Percentiles rank a stretch among this genome's conserved stretches.
phyloP scores from a whole-genome alignment of 2,329 filamentous ascomycete species.

The Microsporum audouinii region DNA sequence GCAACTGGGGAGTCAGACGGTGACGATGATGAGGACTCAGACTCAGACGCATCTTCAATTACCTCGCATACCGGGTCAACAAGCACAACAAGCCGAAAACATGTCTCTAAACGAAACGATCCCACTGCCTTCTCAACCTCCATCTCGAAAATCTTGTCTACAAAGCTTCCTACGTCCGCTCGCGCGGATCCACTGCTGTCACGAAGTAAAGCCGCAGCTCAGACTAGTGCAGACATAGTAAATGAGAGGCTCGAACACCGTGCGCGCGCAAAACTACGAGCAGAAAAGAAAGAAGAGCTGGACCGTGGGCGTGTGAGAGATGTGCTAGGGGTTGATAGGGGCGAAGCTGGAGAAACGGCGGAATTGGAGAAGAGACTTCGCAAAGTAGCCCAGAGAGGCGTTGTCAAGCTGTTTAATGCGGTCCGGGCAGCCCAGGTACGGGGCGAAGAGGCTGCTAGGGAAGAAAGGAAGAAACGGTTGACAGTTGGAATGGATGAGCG shows the following conservation, averaged over 20 bases:
- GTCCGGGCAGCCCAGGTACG: conserved; percentile 86
- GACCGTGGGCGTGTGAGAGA: conserved; percentile 85
- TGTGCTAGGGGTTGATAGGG: conserved; percentile 56
- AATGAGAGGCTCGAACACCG: conserved; percentile 72
- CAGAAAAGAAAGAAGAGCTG: conserved; percentile 64
- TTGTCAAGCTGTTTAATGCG: conserved; percentile 93
- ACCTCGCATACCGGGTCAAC: conserved; percentile 29
- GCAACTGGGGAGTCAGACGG: conserved; percentile 15
- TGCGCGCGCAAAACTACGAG: conserved; percentile 64
- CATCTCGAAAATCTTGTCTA: conserved; percentile 82
- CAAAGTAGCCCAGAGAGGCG: conserved; percentile 84
- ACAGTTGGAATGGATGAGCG: conserved; percentile 67
- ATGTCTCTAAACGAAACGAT: conserved; percentile 67
- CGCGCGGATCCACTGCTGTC: conserved; percentile 85
- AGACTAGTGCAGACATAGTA: conserved; percentile 58
- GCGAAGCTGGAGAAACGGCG: conserved; percentile 41
- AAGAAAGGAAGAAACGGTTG: conserved; percentile 56
- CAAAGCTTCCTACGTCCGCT: conserved; percentile 72
- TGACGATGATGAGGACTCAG: conserved; percentile 19
- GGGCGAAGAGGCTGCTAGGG: conserved; percentile 60
- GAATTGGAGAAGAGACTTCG: conserved; percentile 69
- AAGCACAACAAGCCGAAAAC: conserved; percentile 21
- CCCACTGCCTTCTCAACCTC: conserved; percentile 83
- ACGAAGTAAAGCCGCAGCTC: conserved; percentile 62
- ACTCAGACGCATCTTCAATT: conserved; percentile 24